phyloP scores from a whole-genome alignment of 208 protist genomes.

The Acanthamoeba royreba region DNA sequence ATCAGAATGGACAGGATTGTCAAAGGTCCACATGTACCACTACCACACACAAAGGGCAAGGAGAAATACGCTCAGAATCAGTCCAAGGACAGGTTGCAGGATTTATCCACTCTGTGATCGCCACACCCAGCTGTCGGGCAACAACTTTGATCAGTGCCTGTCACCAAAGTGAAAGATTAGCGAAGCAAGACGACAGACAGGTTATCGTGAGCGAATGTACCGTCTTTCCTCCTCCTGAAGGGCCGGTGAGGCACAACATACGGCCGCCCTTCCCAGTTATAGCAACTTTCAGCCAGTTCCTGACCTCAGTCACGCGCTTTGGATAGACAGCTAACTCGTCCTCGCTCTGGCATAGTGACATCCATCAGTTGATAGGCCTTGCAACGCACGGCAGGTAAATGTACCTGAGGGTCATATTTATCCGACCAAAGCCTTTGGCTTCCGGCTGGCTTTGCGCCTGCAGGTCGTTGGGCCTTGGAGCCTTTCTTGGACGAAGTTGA shows the following conservation, averaged over 20 bases:
- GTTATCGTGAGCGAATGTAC: not conserved
- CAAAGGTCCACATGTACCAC: not conserved
- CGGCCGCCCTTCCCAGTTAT: not conserved
- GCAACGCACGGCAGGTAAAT: not conserved
- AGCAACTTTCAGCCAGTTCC: not conserved
- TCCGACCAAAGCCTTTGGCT: not conserved
- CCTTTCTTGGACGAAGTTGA: not conserved
- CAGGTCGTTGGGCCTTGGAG: not conserved
- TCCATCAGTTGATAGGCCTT: not conserved
- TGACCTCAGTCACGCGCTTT: not conserved
- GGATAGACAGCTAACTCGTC: not conserved
- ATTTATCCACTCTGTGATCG: slow-evolving; percentile 8
- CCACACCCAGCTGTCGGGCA: not conserved
- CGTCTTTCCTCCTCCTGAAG: slow-evolving; percentile 3
- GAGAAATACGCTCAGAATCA: not conserved
- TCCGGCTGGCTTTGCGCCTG: not conserved
- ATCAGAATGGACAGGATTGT: not conserved
- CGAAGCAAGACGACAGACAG: not conserved
- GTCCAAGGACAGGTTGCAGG: not conserved
- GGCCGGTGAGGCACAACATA: not conserved
- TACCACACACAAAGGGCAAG: not conserved
- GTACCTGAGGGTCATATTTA: not conserved
- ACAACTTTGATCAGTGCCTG: not conserved
- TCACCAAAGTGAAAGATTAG: not conserved
- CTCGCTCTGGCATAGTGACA: not conserved